Base-by-base conservation (phyloP, 2,329 filamentous ascomycete genomes). In the Colletotrichum sp. region DNA sequence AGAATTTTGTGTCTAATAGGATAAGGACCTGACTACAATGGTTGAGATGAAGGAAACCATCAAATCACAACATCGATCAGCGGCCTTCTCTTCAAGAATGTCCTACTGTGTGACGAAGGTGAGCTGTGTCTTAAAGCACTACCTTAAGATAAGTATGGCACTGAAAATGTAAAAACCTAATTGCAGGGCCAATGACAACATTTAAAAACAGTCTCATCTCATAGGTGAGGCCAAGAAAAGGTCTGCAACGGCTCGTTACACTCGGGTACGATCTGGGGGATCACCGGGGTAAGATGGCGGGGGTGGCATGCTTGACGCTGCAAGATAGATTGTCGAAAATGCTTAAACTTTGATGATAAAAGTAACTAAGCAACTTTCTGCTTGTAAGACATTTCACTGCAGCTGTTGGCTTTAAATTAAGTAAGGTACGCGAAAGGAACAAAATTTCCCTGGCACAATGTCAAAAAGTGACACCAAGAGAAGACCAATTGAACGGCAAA, bases 361-460 rank as follows among this genome's bases (percentile, higher is more conserved):
- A n/a, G 4, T 9, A 44, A 44, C 18, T 18, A 5, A 39, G 2
- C 8, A 39, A 2, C 16, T 9, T 18, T 39, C 15, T 39, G 6
- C 13, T 3, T 36, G 0, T 18, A 9, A 39, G 8, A 13, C 4
- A 39, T 1, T 44, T 44, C 18, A 44, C 9, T n/a, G 18, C 18
- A 36, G 34, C 4, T 36, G 7, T 36, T 36, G 4, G 34, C 34
- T 2, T 36, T 8, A 2, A 36, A 8, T 16, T 36, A 7, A 36
- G 6, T 36, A 16, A 36, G 15, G 34, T 36, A 36, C 5, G 34
- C 34, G 15, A 36, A 36, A 36, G 34, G 7, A 36, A 4, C 7
- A 36, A 5, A 36, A 0, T 5, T 16, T 36, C 3, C 4, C 34
- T 36, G 1, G 34, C 7, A 16, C 7, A 4, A 16, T 16, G 15